Conservation (phyloP, 2,329 filamentous ascomycete species). For the Ceratocystis cubensis region DNA sequence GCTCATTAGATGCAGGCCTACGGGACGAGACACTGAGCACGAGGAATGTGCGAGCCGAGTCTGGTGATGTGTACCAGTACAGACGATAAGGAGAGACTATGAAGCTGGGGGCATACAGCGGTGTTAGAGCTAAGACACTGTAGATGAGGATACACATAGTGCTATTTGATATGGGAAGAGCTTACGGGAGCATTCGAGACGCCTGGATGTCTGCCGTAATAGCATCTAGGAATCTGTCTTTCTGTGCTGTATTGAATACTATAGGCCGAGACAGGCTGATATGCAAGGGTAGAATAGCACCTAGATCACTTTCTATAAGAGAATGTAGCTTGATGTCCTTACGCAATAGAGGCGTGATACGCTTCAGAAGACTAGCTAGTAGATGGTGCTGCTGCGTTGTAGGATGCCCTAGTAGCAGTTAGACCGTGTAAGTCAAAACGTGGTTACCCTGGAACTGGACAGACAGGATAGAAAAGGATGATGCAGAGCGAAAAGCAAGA, state of each 20-base stretch:
- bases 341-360: conserved; percentile 28
- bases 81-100: conserved; percentile 31
- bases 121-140: conserved; percentile 25
- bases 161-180: neutral
- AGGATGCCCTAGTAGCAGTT: conserved; percentile 41
- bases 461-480: neutral
- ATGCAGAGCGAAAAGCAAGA: neutral
- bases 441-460: neutral
- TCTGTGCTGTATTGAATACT: conserved; percentile 58
- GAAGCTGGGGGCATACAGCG: conserved; percentile 30
- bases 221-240: conserved; percentile 50
- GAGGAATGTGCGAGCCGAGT: conserved; percentile 67
- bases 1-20: conserved; percentile 21
- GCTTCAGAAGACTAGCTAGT: conserved; percentile 34
- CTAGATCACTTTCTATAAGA: conserved; percentile 66
- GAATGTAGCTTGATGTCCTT: conserved; percentile 42
- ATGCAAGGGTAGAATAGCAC: conserved; percentile 68
- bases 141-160: neutral
- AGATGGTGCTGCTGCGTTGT: conserved; percentile 34
- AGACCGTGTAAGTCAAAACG: conserved; percentile 18
- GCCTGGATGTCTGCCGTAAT: conserved; percentile 36
- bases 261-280: conserved; percentile 81
- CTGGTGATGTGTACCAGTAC: conserved; percentile 41
- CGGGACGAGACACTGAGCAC: conserved; percentile 49
- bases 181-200: conserved; percentile 1